Evolutionary conservation across 148 eudicot species (phyloP), one percentile per base, ranked within the genome.

Genomic region (Cornus kousa): DNA sequence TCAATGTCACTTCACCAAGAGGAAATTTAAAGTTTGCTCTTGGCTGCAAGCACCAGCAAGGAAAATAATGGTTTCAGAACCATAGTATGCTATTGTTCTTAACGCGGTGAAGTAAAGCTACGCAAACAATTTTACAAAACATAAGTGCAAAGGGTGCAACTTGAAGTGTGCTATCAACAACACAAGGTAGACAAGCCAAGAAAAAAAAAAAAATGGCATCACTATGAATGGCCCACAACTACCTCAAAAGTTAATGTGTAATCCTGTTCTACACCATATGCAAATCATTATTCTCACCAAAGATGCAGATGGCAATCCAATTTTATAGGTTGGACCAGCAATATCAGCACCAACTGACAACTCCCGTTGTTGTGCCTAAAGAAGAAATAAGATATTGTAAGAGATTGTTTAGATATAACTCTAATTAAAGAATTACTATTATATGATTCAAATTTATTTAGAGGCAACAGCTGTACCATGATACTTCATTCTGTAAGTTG

Each of bases 11-110:
- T 85, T 96, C 91, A 73, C 97, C 99, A 62, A 78, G 78, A 13
- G 99, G 99, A 71, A 96, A 93, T 81, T 73, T 87, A 11, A 96
- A 75, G 75, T 93, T 88, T 85, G 99, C 95, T 82, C 71, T 93
- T 66, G 99, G 98, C 97, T 96, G 92, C 88, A 90, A 62, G 79
- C 28, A 28, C 28, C 28, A 28, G 28, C 65, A 80, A 68, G 37
- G 55, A 23, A 66, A 76, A 59, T 43, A 68, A 75, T 57, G 74
- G 13, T 68, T 80, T 69, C 17, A n/a, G 62, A 10, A 79, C 50
- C 32, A 48, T 67, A 67, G 19, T n/a, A 77, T 22, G 17, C 2
- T 4, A 2, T 53, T 53, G 59, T 53, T 14, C 65, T 64, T n/a
- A 60, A 79, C 12, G 33, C 53, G 68, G n/a, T 65, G 46, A 37